A percentile compares a stretch with the other conserved stretches of the same genome.
These are phyloP conservation scores for Chaetomidium leptoderma DNA, from an alignment of 495 filamentous ascomycete genomes.

Conservation along the genomic window DNA sequence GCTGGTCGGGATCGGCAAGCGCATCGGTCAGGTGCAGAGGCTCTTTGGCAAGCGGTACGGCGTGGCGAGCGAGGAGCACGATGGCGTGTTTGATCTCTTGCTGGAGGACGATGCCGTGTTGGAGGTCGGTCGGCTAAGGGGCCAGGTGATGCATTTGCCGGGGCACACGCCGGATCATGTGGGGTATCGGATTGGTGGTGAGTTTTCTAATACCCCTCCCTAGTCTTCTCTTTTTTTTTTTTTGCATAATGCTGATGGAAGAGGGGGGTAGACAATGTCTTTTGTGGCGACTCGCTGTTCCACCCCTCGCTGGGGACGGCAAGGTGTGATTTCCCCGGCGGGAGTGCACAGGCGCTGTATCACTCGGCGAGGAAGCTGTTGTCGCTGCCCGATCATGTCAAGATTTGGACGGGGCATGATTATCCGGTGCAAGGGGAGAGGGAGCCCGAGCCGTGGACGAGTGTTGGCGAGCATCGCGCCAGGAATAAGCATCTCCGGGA, in stretches of 20 bases:
- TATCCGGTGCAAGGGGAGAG: conserved; percentile 36
- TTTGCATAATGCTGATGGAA: not conserved
- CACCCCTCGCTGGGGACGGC: conserved; percentile 55
- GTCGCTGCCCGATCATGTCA: conserved; percentile 41
- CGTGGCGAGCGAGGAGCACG: conserved; percentile 38
- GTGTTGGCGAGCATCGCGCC: conserved; percentile 45
- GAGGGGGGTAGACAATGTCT: conserved; percentile 45
- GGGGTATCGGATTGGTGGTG: conserved; percentile 53
- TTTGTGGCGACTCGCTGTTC: conserved; percentile 59
- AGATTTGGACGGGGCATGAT: conserved; percentile 52
- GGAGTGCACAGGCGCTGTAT: conserved; percentile 43
- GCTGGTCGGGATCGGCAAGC: conserved; percentile 49
- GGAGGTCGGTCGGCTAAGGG: conserved; percentile 43
- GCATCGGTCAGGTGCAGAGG: conserved; percentile 51
- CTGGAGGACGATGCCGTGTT: conserved; percentile 54
- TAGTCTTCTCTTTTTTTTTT: not conserved
- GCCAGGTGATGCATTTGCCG: conserved; percentile 51
- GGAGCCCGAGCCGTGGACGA: conserved; percentile 42
- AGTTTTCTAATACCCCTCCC: no score
- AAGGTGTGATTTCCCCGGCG: conserved; percentile 58
- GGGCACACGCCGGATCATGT: conserved; percentile 62
- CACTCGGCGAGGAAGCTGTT: conserved; percentile 46
- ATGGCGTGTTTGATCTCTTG: conserved; percentile 47
- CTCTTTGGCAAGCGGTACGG: conserved; percentile 48
- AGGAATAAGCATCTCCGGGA: conserved; percentile 51